phyloP scores from a whole-genome alignment of 2,329 filamentous ascomycete species.

The Cryoendolithus antarcticus region DNA sequence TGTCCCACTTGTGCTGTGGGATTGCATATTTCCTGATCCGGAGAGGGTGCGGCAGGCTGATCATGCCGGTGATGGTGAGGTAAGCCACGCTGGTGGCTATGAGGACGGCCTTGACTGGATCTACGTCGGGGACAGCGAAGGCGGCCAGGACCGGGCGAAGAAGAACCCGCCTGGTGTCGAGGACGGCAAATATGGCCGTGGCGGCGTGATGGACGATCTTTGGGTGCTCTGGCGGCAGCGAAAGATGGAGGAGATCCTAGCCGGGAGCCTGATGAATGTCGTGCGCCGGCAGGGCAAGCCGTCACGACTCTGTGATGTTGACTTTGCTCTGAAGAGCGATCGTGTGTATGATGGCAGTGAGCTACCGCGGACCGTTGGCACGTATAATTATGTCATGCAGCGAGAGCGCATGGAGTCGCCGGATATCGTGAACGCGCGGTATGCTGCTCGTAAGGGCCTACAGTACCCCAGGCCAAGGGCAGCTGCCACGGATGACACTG shows the following conservation, averaged over 20 bases:
- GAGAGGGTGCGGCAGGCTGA: conserved; percentile 29
- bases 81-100: conserved; percentile 22
- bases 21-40: conserved; percentile 68
- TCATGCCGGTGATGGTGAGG: conserved; percentile 20
- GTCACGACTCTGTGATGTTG: not conserved
- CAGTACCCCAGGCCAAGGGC: conserved; percentile 3
- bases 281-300: conserved; percentile 31
- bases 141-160: conserved; percentile 23
- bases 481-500: conserved; percentile 3
- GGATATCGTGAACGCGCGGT: conserved; percentile 51
- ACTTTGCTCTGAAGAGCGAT: conserved; percentile 20
- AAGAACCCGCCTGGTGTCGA: conserved; percentile 27
- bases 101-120: conserved; percentile 63
- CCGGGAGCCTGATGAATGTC: conserved; percentile 58
- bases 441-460: conserved; percentile 39
- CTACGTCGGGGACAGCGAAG: conserved; percentile 55
- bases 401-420: conserved; percentile 45
- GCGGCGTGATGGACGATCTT: conserved; percentile 58
- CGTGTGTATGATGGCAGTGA: conserved; percentile 49
- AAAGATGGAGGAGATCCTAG: conserved; percentile 84
- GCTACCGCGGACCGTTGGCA: conserved; percentile 40
- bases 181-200: conserved; percentile 49
- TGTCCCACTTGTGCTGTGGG: conserved; percentile 84
- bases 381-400: conserved; percentile 45
- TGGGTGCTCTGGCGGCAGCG: conserved; percentile 74